Evolutionary conservation across 345 rosid species (phyloP).

Genomic region (Angophora floribunda): DNA sequence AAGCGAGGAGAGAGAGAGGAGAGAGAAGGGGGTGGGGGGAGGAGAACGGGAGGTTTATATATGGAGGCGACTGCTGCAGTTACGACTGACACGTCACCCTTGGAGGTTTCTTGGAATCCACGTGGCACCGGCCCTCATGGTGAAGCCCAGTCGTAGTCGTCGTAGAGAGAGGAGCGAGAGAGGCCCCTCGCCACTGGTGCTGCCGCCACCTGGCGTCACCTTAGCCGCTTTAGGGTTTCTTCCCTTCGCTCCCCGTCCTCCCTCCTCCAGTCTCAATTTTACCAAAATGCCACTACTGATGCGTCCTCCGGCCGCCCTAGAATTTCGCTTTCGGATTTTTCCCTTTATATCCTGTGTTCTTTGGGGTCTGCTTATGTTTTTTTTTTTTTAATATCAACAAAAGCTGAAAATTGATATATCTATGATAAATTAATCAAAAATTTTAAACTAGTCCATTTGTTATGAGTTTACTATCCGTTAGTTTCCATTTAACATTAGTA

Average conservation of each 20-base stretch:
- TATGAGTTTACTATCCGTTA: too few relatives aligned
- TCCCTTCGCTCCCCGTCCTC: neutral
- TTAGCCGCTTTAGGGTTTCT: conserved; percentile 1
- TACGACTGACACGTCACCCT: conserved; percentile 33
- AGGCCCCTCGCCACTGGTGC: neutral
- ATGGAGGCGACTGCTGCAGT: conserved; percentile 31
- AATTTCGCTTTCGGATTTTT: neutral
- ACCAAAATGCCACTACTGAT: neutral
- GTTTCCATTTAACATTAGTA: too few relatives aligned
- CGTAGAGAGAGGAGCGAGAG: too few relatives aligned
- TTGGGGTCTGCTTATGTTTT: neutral
- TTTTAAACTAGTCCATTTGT: too few relatives aligned
- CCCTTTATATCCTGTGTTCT: neutral
- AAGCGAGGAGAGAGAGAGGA: neutral
- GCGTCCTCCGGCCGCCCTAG: neutral
- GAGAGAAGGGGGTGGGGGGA: neutral
- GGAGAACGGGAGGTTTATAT: conserved; percentile 8
- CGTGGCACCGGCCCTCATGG: neutral
- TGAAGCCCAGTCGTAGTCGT: neutral
- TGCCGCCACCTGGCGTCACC: neutral
- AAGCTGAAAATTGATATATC: too few relatives aligned
- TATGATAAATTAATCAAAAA: too few relatives aligned
- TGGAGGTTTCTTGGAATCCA: neutral
- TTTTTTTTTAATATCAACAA: too few relatives aligned
- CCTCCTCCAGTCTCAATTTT: too few relatives aligned